Conservation (phyloP, 257 asterid genomes). For the Hygrophila difformis region DNA sequence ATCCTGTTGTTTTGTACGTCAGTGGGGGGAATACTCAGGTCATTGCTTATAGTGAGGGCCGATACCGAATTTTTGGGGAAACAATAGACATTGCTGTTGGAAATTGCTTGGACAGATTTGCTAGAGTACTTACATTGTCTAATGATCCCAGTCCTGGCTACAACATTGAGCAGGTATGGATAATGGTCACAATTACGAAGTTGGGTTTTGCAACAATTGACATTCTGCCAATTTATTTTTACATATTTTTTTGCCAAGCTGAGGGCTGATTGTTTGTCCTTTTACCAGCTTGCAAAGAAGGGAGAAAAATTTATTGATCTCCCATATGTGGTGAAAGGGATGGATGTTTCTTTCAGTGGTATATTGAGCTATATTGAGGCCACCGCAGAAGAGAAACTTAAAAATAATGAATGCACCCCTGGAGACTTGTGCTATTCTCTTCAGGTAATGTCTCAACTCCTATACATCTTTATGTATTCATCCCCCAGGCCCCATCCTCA, state of each 20-base stretch:
- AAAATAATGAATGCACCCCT: conserved; percentile 50
- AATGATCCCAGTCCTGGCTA: conserved; percentile 99
- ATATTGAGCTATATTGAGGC: conserved; percentile 85
- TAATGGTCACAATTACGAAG: neutral
- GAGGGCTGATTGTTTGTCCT: conserved; percentile 7
- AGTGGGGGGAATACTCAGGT: conserved; percentile 99
- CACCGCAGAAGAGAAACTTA: conserved; percentile 81
- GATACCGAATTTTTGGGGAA: conserved; percentile 88
- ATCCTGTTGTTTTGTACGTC: conserved; percentile 84
- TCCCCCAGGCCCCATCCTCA: too few species aligned
- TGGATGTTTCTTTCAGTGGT: conserved; percentile 99
- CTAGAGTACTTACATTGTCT: conserved; percentile 86
- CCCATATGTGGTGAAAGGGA: conserved; percentile 94
- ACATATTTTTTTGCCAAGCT: too few species aligned
- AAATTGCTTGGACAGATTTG: conserved; percentile 94
- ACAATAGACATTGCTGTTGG: conserved; percentile 94
- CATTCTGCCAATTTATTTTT: neutral
- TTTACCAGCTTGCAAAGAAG: conserved; percentile 83
- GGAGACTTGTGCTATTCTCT: conserved; percentile 53
- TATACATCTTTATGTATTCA: too few species aligned
- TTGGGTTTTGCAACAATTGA: neutral
- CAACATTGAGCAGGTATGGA: conserved; percentile 89
- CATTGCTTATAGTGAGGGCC: conserved; percentile 86
- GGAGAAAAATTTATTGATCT: conserved; percentile 84
- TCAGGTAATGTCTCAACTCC: too few species aligned